A percentile compares a stretch with the other conserved stretches of the same genome.
Conservation (phyloP, 108 stramenopile genomes). For the Skeletonema marinoi region DNA sequence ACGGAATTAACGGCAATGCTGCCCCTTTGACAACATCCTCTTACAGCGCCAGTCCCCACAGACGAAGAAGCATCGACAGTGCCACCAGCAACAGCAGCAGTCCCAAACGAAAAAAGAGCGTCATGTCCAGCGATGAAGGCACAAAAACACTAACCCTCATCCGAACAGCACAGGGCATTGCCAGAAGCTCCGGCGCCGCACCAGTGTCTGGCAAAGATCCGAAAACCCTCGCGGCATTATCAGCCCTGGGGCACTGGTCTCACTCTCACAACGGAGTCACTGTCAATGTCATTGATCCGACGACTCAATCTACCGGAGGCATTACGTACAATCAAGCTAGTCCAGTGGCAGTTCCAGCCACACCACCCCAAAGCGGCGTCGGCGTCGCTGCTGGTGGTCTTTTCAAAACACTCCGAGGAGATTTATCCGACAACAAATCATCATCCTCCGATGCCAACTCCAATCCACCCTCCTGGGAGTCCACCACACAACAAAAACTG, state of each 20-base stretch:
- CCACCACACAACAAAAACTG: conserved; percentile 5
- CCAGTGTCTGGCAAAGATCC: conserved; percentile 12
- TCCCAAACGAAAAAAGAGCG: not conserved
- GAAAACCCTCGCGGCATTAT: conserved; percentile 22
- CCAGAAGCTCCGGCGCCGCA: conserved; percentile 2
- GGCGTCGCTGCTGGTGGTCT: not conserved
- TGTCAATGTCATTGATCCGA: conserved; percentile 82
- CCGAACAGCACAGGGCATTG: conserved; percentile 18
- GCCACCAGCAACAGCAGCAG: not conserved
- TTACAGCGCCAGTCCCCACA: not conserved
- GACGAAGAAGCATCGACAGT: not conserved
- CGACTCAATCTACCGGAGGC: conserved; percentile 32
- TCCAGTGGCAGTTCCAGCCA: conserved; percentile 14
- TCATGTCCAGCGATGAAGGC: conserved; percentile 19
- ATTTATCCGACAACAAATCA: not conserved
- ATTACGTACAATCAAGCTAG: conserved; percentile 8
- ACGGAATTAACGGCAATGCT: not conserved
- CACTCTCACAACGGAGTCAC: conserved; percentile 24
- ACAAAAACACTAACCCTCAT: conserved; percentile 13
- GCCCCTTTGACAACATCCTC: not conserved
- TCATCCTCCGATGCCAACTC: not conserved
- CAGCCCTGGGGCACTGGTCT: conserved; percentile 22
- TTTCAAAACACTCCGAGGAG: not conserved
- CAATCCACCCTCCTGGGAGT: not conserved
- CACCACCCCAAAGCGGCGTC: conserved; percentile 12